Conservation (phyloP, 148 eudicot species). For the Bassia scoparia region DNA sequence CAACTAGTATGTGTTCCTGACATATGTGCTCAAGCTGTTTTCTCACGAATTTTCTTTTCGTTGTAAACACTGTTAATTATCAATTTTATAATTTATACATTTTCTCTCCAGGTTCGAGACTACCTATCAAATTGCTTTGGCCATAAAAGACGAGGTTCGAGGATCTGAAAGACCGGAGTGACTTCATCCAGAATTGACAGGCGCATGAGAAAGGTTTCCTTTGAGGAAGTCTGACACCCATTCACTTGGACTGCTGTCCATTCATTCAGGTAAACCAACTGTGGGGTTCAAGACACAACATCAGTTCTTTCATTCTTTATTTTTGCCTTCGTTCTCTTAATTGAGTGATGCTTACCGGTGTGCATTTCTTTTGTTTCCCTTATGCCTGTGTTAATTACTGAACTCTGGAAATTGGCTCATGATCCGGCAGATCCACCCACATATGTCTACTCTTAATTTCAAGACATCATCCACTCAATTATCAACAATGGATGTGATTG, state of each 20-base stretch:
- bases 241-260: conserved; percentile 61
- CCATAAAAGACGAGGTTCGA: conserved; percentile 52
- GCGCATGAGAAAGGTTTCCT: conserved; percentile 56
- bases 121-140: conserved; percentile 61
- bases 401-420: neutral
- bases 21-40: neutral
- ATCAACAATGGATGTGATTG: conserved; percentile 66
- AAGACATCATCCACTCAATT: conserved; percentile 61
- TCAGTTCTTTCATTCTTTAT: conserved; percentile 18
- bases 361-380: neutral
- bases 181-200: conserved; percentile 54
- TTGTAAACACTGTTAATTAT: neutral
- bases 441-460: conserved; percentile 72
- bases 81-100: neutral
- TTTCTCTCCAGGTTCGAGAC: conserved; percentile 39
- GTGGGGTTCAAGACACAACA: conserved; percentile 35
- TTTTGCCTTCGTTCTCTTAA: neutral
- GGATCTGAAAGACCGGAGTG: conserved; percentile 57
- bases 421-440: conserved; percentile 53
- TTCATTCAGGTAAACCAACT: conserved; percentile 49
- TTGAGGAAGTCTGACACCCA: conserved; percentile 57
- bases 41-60: neutral
- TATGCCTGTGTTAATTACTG: neutral
- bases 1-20: conserved; percentile 35
- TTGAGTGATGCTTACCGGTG: neutral